These are phyloP conservation scores for Meyerozyma guilliermondii DNA, from an alignment of 1,139 yeast species.

Conservation along the genomic window DNA sequence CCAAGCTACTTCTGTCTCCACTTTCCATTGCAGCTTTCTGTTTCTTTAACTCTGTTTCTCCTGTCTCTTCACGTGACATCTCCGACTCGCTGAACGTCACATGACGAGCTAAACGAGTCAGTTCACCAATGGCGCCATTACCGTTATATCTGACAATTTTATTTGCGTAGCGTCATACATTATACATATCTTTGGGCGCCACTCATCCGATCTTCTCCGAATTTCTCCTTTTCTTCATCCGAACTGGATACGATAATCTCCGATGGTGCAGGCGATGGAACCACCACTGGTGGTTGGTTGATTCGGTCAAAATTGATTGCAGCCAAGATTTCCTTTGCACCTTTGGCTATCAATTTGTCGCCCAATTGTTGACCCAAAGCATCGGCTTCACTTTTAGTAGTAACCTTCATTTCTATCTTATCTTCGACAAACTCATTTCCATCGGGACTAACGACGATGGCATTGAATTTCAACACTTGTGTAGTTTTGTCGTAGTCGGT, in stretches of 20 bases:
- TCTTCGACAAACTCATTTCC: slow-evolving; percentile 68
- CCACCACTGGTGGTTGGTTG: slow-evolving; percentile 28
- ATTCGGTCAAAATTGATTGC: slow-evolving; percentile 70
- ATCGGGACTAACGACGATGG: slow-evolving; percentile 81
- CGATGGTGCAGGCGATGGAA: slow-evolving; percentile 2
- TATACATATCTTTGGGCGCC: slow-evolving; percentile 1
- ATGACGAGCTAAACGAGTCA: not conserved
- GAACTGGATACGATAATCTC: not conserved
- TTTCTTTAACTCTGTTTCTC: too few species aligned
- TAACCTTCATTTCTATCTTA: slow-evolving; percentile 29
- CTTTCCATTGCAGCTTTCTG: too few species aligned
- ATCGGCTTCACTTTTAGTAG: slow-evolving; percentile 57
- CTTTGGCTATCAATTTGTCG: slow-evolving; percentile 56
- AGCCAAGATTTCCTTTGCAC: slow-evolving; percentile 81
- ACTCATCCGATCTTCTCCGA: not conserved
- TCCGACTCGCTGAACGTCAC: slow-evolving; percentile 1
- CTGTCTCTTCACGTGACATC: not conserved
- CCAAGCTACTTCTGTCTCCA: not conserved
- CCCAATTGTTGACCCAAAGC: slow-evolving; percentile 70
- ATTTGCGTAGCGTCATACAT: not conserved
- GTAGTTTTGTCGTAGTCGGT: slow-evolving; percentile 47
- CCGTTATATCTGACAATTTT: not conserved
- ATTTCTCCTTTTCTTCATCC: not conserved
- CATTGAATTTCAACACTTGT: slow-evolving; percentile 47
- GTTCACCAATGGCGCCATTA: not conserved